Percentiles rank a stretch among this genome's conserved stretches.
These are phyloP conservation scores for Pochonia chlamydosporia DNA, from an alignment of 2,329 filamentous ascomycete species.

Conservation along the genomic window DNA sequence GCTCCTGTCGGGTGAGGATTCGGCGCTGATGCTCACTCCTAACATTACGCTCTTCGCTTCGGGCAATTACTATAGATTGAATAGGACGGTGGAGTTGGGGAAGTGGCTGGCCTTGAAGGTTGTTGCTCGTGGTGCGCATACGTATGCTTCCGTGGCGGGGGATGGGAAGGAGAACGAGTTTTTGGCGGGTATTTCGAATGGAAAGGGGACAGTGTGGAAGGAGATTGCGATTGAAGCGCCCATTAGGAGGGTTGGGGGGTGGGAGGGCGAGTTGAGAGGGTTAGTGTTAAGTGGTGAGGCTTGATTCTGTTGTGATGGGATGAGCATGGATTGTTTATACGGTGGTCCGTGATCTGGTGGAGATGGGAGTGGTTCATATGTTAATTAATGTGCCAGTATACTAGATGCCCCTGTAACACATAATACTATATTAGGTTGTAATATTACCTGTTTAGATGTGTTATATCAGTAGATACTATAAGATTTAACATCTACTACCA, in stretches of 20 bases:
- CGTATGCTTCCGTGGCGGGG: neutral
- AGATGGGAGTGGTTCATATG: too few relatives aligned
- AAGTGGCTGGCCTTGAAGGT: neutral
- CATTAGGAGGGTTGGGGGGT: neutral
- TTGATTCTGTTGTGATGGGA: too few relatives aligned
- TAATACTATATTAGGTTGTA: too few relatives aligned
- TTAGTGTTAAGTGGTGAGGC: too few relatives aligned
- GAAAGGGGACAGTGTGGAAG: neutral
- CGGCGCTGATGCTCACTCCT: neutral
- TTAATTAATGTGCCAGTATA: too few relatives aligned
- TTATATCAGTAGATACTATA: too few relatives aligned
- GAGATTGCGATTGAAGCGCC: constrained; percentile 1
- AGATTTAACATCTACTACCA: too few relatives aligned
- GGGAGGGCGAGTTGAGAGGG: neutral
- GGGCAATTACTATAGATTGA: neutral
- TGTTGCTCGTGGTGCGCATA: neutral
- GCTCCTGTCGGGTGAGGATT: neutral
- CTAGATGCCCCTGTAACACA: too few relatives aligned
- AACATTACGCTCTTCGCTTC: neutral
- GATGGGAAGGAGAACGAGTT: constrained; percentile 1
- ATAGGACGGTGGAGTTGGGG: neutral
- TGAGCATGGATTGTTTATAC: too few relatives aligned
- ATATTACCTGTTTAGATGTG: too few relatives aligned
- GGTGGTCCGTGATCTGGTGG: too few relatives aligned
- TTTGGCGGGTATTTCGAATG: neutral